These are phyloP conservation scores for Myrica gale DNA, from an alignment of 306 rosid genomes.

Conservation along the genomic window DNA sequence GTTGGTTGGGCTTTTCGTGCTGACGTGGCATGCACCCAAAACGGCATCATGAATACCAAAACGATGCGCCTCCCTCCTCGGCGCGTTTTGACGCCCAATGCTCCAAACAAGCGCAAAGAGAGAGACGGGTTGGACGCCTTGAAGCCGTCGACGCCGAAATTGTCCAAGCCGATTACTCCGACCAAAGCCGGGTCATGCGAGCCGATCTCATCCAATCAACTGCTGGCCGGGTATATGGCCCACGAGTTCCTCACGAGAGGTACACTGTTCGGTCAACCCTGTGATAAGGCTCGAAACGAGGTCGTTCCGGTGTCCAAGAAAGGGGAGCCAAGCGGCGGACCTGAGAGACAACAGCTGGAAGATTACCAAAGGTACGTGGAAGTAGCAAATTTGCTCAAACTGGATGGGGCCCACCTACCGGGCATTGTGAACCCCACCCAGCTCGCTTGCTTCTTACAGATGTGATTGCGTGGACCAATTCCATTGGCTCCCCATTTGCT, in stretches of 20 bases:
- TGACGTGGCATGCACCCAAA: slow-evolving; percentile 71
- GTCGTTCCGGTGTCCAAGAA: background rate
- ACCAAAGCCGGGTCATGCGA: background rate
- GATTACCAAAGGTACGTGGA: slow-evolving; percentile 57
- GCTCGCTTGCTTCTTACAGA: slow-evolving; percentile 63
- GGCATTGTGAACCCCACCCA: slow-evolving; percentile 87
- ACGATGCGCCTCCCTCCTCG: slow-evolving; percentile 99
- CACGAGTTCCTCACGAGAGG: slow-evolving; percentile 82
- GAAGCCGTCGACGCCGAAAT: slow-evolving; percentile 41
- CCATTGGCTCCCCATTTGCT: slow-evolving; percentile 16
- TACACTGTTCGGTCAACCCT: slow-evolving; percentile 64
- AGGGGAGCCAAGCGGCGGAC: slow-evolving; percentile 22
- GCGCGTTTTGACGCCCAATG: slow-evolving; percentile 51
- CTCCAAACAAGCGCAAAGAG: slow-evolving; percentile 58
- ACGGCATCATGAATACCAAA: slow-evolving; percentile 75
- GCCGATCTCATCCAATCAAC: slow-evolving; percentile 36
- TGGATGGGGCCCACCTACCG: slow-evolving; percentile 58
- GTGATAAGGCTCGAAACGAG: slow-evolving; percentile 44
- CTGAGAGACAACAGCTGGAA: slow-evolving; percentile 26
- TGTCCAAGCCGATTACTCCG: slow-evolving; percentile 35
- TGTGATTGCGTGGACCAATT: slow-evolving; percentile 54
- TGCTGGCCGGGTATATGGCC: slow-evolving; percentile 83
- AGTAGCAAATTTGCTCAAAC: slow-evolving; percentile 54
- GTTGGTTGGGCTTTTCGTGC: slow-evolving; percentile 28
- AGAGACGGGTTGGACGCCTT: slow-evolving; percentile 47